Evolutionary conservation across 352 stramenopile genomes (phyloP), one percentile per base, ranked within the genome.

Genomic region (Phytophthora megakarya): DNA sequence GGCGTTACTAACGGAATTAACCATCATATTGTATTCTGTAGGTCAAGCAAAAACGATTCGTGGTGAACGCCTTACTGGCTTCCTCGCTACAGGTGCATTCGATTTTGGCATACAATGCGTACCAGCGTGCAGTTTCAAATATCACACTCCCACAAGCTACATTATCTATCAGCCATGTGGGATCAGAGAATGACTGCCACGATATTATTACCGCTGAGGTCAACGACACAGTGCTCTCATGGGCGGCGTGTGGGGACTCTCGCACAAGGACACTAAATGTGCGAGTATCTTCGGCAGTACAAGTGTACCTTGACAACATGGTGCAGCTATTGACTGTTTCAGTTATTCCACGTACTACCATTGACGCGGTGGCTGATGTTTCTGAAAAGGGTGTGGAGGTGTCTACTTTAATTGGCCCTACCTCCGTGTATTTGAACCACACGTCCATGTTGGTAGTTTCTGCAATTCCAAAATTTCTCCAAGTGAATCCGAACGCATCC

Each of bases 301-400:
- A 90, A 67, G 67, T 89, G 10, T 79, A 79, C 19, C 65, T 89
- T 46, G 81, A 93, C 35, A 93, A 92, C 44, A 81, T 93, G 55
- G 74, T 70, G 25, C 85, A 93, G 50, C 57, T 93, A 11, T 51
- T 91, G 39, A 90, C 80, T 25, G 75, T 90, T 10, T 85, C 83
- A 3, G 76, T 93, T 33, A 58, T 93, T 16, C 79, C 81, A 19
- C 73, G 63, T 12, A 78, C 86, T 26, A 70, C 59, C 6, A 53
- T 91, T 30, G 68, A 89, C 22, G 70, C 51, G 12, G 77, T 84
- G 53, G 42, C 81, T 61, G 65, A 75, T 15, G 59, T 61, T 19
- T 68, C 69, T 18, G 30, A 52, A 11, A 65, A 56, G 11, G 73
- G 82, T 0, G 43, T 84, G 7, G 45, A 73, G 6, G 53, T 92